Evolutionary conservation across 768 basidiomycete genomes (phyloP).

Genomic region (Strobilomyces confusus): DNA sequence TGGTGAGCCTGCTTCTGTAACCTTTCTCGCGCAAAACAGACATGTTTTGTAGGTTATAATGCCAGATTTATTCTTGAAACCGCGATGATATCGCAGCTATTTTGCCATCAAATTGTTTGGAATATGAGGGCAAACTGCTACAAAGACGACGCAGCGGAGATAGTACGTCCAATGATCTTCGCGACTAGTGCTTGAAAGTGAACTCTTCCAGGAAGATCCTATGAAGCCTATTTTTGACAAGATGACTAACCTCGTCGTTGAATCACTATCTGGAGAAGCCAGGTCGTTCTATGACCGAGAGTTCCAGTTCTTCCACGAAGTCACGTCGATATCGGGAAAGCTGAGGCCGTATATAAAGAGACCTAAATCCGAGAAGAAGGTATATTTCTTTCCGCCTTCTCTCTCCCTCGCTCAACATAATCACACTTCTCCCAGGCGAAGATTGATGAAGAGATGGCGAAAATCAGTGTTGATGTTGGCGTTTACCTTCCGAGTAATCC

Average conservation of each 20-base stretch:
- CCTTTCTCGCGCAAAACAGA: neutral
- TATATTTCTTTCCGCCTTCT: conserved; percentile 14
- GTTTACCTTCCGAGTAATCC: conserved; percentile 98
- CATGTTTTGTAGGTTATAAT: conserved; percentile 70
- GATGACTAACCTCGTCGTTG: conserved; percentile 78
- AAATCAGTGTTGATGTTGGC: conserved; percentile 88
- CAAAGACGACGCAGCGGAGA: conserved; percentile 84
- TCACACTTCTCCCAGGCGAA: conserved; percentile 60
- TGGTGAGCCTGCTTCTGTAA: conserved; percentile 51
- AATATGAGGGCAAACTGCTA: conserved; percentile 99
- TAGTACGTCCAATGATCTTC: conserved; percentile 43
- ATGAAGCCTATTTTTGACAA: conserved; percentile 94
- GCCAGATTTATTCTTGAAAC: conserved; percentile 95
- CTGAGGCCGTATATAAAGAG: conserved; percentile 95
- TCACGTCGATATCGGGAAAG: conserved; percentile 97
- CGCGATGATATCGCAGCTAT: conserved; percentile 92
- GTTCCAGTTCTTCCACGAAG: conserved; percentile 92
- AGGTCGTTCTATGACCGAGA: conserved; percentile 90
- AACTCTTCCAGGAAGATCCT: conserved; percentile 68
- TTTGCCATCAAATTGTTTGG: conserved; percentile 99
- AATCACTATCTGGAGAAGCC: conserved; percentile 84
- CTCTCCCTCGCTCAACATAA: neutral
- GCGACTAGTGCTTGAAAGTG: neutral
- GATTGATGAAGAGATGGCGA: conserved; percentile 99
- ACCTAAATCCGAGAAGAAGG: conserved; percentile 96